These are phyloP conservation scores for Pinus taeda DNA, from an alignment of 75 land plant species.

Conservation along the genomic window DNA sequence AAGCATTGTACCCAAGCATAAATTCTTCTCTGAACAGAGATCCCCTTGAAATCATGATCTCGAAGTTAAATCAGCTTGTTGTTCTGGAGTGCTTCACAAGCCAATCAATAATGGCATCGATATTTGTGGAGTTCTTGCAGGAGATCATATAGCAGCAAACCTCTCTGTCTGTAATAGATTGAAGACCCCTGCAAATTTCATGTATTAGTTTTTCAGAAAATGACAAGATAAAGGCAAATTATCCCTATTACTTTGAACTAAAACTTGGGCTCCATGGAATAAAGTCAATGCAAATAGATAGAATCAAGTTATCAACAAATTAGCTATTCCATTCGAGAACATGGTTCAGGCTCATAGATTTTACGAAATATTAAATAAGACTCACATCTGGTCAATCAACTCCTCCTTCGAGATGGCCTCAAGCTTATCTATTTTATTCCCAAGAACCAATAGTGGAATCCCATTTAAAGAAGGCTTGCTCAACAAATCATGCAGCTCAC, in stretches of 20 bases:
- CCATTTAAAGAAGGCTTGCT: slow-evolving; percentile 76
- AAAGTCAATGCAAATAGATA: too few relatives aligned
- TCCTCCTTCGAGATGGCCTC: slow-evolving; percentile 86
- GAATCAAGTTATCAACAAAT: background rate
- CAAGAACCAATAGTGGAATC: slow-evolving; percentile 84
- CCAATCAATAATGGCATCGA: slow-evolving; percentile 90
- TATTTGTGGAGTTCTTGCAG: slow-evolving; percentile 87
- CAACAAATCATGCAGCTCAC: slow-evolving; percentile 82
- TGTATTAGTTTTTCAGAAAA: background rate
- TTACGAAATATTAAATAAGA: background rate
- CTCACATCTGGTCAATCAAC: slow-evolving; percentile 86
- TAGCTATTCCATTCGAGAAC: background rate
- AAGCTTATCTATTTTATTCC: slow-evolving; percentile 92
- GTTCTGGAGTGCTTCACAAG: slow-evolving; percentile 91
- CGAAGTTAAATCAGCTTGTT: slow-evolving; percentile 27
- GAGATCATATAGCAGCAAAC: slow-evolving; percentile 93
- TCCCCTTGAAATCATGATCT: too few relatives aligned
- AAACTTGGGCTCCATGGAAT: background rate
- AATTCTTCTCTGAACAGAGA: too few relatives aligned
- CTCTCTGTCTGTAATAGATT: slow-evolving; percentile 64
- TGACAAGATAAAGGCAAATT: slow-evolving; percentile 2
- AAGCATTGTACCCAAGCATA: too few relatives aligned
- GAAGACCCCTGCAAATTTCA: slow-evolving; percentile 45
- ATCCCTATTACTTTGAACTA: background rate
- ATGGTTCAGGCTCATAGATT: background rate